A percentile compares a stretch with the other conserved stretches of the same genome.
Conservation (phyloP, 2,329 filamentous ascomycete species). For the Pseudogymnoascus sp. region DNA sequence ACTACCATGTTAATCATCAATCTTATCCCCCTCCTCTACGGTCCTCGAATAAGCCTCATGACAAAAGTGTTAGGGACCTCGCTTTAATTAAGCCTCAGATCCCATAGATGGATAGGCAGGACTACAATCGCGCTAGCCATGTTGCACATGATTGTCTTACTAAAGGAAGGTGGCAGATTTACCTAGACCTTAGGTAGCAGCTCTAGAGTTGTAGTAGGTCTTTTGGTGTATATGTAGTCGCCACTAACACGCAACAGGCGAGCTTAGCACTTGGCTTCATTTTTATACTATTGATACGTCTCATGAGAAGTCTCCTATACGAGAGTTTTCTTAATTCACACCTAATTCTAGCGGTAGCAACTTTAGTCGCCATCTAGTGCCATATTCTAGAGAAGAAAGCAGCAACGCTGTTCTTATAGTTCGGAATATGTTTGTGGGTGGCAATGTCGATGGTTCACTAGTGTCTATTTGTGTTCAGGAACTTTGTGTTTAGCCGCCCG, state of each 20-base stretch:
- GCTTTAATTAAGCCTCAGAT: constrained; percentile 4
- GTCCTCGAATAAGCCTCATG: constrained; percentile 9
- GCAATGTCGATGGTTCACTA: constrained; percentile 6
- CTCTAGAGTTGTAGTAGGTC: constrained; percentile 10
- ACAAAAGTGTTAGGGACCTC: constrained; percentile 10
- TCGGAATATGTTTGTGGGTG: constrained; percentile 12
- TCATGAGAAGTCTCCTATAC: constrained; percentile 10
- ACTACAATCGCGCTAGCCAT: background rate
- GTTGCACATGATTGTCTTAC: constrained; percentile 4
- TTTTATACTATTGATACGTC: constrained; percentile 11
- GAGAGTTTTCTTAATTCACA: constrained; percentile 14
- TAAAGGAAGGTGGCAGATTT: background rate
- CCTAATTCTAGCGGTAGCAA: constrained; percentile 6
- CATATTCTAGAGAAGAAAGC: constrained; percentile 12
- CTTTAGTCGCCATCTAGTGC: constrained; percentile 8
- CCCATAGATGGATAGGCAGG: constrained; percentile 10
- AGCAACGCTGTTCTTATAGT: constrained; percentile 11
- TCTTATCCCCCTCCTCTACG: constrained; percentile 13
- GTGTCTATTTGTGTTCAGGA: constrained; percentile 14
- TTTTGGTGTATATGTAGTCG: background rate
- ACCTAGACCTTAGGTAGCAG: background rate
- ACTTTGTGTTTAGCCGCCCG: constrained; percentile 11
- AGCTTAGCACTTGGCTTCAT: constrained; percentile 11
- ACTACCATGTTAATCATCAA: constrained; percentile 14
- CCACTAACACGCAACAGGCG: background rate